Evolutionary conservation across 495 filamentous ascomycete species (phyloP).

Genomic region (Xylaria longipes): DNA sequence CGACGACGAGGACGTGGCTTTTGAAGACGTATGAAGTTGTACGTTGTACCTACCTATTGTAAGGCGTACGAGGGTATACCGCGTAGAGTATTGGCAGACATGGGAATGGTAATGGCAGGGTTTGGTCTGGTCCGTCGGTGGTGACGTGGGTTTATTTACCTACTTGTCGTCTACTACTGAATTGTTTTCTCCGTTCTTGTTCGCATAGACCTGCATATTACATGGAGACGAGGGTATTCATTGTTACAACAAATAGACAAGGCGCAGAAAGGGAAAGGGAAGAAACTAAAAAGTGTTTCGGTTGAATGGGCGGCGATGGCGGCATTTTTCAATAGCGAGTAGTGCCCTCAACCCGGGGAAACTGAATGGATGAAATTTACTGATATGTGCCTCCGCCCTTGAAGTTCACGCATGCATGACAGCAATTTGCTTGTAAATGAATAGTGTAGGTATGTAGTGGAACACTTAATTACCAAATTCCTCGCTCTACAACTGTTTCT

Average conservation of each 20-base stretch:
- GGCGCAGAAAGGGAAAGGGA: constrained; percentile 19
- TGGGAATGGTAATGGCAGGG: background rate
- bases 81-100: background rate
- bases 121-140: background rate
- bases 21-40: constrained; percentile 61
- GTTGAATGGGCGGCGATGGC: background rate
- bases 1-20: constrained; percentile 67
- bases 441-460: background rate
- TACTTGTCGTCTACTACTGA: background rate
- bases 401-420: background rate
- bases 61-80: background rate
- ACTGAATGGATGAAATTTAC: background rate
- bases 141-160: background rate
- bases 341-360: background rate
- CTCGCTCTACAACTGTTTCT: background rate
- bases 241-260: constrained; percentile 3
- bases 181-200: constrained; percentile 15
- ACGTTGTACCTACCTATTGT: background rate
- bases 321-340: background rate
- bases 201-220: constrained; percentile 21
- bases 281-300: background rate
- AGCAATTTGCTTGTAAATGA: background rate
- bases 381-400: background rate
- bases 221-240: background rate
- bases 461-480: background rate